Evolutionary conservation across 225 moss, liverwort and hornwort species (phyloP).

Genomic region (Polytrichum commune): DNA sequence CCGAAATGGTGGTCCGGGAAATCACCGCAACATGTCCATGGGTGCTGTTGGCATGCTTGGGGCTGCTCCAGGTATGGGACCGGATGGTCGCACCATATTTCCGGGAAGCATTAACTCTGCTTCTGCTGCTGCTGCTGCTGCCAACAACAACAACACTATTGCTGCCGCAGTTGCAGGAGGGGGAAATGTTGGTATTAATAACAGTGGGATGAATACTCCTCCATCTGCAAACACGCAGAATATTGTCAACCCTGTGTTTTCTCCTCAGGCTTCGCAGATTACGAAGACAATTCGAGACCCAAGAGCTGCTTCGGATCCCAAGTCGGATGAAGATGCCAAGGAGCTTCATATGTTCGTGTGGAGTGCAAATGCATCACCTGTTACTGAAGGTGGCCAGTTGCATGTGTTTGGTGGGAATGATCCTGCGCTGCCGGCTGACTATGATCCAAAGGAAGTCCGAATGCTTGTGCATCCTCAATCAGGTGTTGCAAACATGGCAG

Average conservation of each 20-base stretch:
- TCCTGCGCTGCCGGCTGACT: slow-evolving; percentile 8
- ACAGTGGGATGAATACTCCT: neutral
- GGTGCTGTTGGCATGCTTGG: neutral
- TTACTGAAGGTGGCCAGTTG: slow-evolving; percentile 35
- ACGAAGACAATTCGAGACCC: slow-evolving; percentile 31
- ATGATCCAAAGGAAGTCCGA: slow-evolving; percentile 50
- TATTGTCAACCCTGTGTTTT: slow-evolving; percentile 21
- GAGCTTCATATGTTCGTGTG: slow-evolving; percentile 19
- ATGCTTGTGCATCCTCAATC: slow-evolving; percentile 38
- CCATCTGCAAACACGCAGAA: neutral
- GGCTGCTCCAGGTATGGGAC: slow-evolving; percentile 1
- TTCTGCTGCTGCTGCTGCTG: neutral
- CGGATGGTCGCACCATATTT: slow-evolving; percentile 30
- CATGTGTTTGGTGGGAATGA: slow-evolving; percentile 45
- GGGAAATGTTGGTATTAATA: neutral
- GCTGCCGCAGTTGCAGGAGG: neutral
- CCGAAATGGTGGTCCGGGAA: slow-evolving; percentile 19
- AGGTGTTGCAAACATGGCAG: slow-evolving; percentile 6
- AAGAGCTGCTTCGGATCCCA: slow-evolving; percentile 12
- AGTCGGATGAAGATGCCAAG: slow-evolving; percentile 34
- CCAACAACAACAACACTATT: slow-evolving; percentile 8
- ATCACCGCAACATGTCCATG: slow-evolving; percentile 20
- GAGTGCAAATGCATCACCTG: slow-evolving; percentile 47
- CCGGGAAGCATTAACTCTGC: slow-evolving; percentile 27
- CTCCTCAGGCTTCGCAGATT: slow-evolving; percentile 38